A percentile compares a stretch with the other conserved stretches of the same genome.
Evolutionary conservation across 306 rosid genomes (phyloP).

Genomic region (Malus domestica): ASM211411v1 NC_041799.1:26649001-26649500

Average conservation of each 20-base stretch:
- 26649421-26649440: too few species aligned
- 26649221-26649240: neutral
- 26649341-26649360: too few species aligned
- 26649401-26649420: too few species aligned
- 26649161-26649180: neutral
- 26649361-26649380: too few species aligned
- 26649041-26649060: neutral
- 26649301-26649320: neutral
- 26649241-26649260: neutral
- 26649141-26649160: neutral
- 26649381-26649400: too few species aligned
- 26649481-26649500: too few species aligned
- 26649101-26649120: neutral
- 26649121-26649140: neutral
- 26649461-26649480: too few species aligned
- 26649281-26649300: neutral
- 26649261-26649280: neutral
- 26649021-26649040: neutral
- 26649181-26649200: neutral
- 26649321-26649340: too few species aligned
- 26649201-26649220: neutral
- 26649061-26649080: neutral
- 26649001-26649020: neutral
- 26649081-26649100: neutral
- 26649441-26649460: too few species aligned